These are phyloP conservation scores for Suillus fuscotomentosus DNA, from an alignment of 768 basidiomycete genomes.

Conservation along the genomic window DNA sequence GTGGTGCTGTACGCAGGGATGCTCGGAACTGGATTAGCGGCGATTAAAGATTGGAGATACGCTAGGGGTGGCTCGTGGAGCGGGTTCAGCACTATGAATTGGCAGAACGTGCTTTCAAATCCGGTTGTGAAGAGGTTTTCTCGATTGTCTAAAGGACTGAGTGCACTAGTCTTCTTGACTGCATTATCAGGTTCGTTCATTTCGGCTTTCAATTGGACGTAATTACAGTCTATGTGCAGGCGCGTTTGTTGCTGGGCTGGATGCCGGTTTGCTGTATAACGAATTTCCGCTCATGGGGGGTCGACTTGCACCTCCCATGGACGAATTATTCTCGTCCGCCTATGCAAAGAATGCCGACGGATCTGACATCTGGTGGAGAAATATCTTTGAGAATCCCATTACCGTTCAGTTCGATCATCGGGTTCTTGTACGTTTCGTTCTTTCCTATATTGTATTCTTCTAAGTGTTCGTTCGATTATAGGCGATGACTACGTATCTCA, in stretches of 20 bases:
- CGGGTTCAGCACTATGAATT: conserved; percentile 43
- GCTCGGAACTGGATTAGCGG: conserved; percentile 74
- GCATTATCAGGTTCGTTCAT: conserved; percentile 77
- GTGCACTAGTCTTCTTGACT: conserved; percentile 83
- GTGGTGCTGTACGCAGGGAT: conserved; percentile 93
- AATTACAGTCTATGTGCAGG: conserved; percentile 45
- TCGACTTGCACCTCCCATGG: conserved; percentile 71
- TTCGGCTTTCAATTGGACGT: not conserved
- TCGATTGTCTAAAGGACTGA: conserved; percentile 56
- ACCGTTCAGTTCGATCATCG: conserved; percentile 98
- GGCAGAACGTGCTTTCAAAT: conserved; percentile 50
- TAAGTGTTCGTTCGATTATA: conserved; percentile 29
- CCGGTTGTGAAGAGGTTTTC: conserved; percentile 60
- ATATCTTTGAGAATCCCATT: conserved; percentile 95
- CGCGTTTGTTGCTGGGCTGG: conserved; percentile 96
- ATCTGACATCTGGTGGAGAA: conserved; percentile 91
- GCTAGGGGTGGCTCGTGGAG: conserved; percentile 58
- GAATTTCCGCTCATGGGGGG: conserved; percentile 98
- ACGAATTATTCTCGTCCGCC: conserved; percentile 75
- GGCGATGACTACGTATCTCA: conserved; percentile 84
- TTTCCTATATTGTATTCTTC: not conserved
- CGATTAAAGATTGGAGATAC: conserved; percentile 78
- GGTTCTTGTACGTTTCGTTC: conserved; percentile 61
- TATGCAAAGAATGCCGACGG: conserved; percentile 72
- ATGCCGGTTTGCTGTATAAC: conserved; percentile 96